Percentiles rank a stretch among this genome's conserved stretches.
Conservation (phyloP, 2,329 filamentous ascomycete species). For the Sporothrix brunneoviolacea region DNA sequence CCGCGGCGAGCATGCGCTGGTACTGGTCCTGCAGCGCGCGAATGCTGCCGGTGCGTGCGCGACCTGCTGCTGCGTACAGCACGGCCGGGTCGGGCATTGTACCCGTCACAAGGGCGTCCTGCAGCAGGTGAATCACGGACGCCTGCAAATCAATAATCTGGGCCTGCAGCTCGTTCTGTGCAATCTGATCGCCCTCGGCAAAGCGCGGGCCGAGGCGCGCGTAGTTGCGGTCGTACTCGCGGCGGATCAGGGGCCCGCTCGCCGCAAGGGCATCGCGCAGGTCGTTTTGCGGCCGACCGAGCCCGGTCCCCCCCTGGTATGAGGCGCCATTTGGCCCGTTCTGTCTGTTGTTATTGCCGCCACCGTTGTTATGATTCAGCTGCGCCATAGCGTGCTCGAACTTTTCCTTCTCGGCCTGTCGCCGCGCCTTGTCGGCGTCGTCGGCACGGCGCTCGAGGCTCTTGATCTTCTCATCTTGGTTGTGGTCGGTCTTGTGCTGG, state of each 20-base stretch:
- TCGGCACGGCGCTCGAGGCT: conserved; percentile 25
- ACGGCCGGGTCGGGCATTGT: conserved; percentile 24
- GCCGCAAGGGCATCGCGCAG: conserved; percentile 25
- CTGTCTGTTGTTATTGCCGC: conserved; percentile 2
- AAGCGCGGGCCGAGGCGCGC: conserved; percentile 28
- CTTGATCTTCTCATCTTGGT: conserved; percentile 28
- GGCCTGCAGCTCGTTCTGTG: conserved; percentile 31
- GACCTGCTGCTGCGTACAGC: conserved; percentile 28
- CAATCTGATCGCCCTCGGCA: conserved; percentile 29
- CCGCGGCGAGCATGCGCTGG: conserved; percentile 23
- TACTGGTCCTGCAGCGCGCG: conserved; percentile 30
- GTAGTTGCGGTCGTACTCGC: conserved; percentile 30
- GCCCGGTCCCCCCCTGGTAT: too few relatives aligned
- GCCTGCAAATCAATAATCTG: conserved; percentile 32
- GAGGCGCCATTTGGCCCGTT: too few relatives aligned
- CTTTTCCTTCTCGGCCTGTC: conserved; percentile 9
- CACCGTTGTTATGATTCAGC: conserved; percentile 5
- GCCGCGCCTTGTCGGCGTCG: conserved; percentile 16
- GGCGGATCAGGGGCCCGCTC: conserved; percentile 27
- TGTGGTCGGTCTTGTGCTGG: conserved; percentile 27
- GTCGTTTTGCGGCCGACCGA: conserved; percentile 19
- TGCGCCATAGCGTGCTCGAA: conserved; percentile 10
- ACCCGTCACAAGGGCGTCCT: conserved; percentile 29
- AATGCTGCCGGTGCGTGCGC: conserved; percentile 30
- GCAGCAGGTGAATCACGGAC: conserved; percentile 31